Conservation (phyloP, 2,329 filamentous ascomycete species). For the Colletotrichum magnum region DNA sequence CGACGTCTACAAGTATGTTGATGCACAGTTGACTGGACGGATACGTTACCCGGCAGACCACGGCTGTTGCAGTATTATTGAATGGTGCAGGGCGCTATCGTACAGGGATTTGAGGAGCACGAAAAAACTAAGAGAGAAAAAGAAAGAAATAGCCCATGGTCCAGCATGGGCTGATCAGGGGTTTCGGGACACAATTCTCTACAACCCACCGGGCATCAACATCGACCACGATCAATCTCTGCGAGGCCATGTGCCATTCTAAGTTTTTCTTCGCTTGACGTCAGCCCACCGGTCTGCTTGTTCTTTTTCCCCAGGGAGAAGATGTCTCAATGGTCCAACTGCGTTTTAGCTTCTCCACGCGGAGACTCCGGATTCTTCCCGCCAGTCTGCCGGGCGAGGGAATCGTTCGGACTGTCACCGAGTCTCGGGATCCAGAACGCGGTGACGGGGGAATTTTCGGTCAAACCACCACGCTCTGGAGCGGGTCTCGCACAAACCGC, state of each 20-base stretch:
- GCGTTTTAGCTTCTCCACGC: slow-evolving; percentile 17
- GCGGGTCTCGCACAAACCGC: slow-evolving; percentile 27
- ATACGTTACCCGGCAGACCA: neutral
- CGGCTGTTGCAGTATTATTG: neutral
- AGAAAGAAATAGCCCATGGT: neutral
- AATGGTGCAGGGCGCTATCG: too few relatives aligned
- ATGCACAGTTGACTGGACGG: neutral
- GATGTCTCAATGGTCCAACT: slow-evolving; percentile 18
- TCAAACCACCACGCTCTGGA: slow-evolving; percentile 20
- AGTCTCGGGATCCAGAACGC: slow-evolving; percentile 27
- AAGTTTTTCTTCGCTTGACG: slow-evolving; percentile 20
- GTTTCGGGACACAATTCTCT: neutral
- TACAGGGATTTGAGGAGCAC: too few relatives aligned
- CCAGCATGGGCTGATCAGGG: too few relatives aligned
- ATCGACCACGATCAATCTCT: slow-evolving; percentile 8
- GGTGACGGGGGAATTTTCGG: slow-evolving; percentile 28
- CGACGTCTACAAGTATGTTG: slow-evolving; percentile 8
- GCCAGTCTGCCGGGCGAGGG: neutral
- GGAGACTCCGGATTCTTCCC: slow-evolving; percentile 23
- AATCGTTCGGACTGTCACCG: slow-evolving; percentile 25
- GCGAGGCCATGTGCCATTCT: slow-evolving; percentile 19
- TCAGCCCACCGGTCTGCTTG: slow-evolving; percentile 11
- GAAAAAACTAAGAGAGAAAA: neutral
- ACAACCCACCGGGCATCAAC: neutral
- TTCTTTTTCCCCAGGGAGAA: slow-evolving; percentile 11